Base-by-base conservation (phyloP, 2,329 filamentous ascomycete genomes). In the Aureobasidium pullulans region DNA sequence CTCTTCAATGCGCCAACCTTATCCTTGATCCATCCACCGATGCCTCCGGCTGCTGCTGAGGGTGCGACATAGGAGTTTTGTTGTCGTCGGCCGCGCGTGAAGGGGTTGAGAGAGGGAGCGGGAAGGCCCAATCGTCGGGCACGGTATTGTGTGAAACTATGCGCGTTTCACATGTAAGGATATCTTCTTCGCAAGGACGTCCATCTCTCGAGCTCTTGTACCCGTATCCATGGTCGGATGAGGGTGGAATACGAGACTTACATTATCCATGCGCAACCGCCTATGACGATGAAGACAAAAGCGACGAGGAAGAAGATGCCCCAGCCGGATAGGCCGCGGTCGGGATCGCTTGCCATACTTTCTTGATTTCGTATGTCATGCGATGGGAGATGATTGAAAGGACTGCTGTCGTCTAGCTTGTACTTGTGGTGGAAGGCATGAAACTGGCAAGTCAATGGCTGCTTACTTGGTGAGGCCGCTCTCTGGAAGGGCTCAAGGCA, bases 71-170 rank as follows among this genome's bases (percentile, higher is more conserved):
- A 75, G 7, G 64, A 62, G 58, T 65, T 62, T 53, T 61, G 60
- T 48, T 62, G 61, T 57, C 64, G 63, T 62, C 66, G 65, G 53
- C 61, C 61, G 46, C 65, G 66, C 63, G 76, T 74, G 79, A 92
- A 93, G 56, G 89, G 89, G 68, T 91, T 84, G 60, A 87, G 74
- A 10, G 82, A 80, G 1, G 89, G 89, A 34, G 86, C 83, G 4
- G 89, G 88, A 7, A 93, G 84, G 60, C 90, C 90, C 59, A 91
- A 81, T 69, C 84, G 83, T 62, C 85, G 81, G 53, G 89, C 89
- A 67, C 86, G 86, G 66, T 87, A 78, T 68, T 89, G 87, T 32
- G 85, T 84, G 69, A 86, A 91, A 68, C 71, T 73, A 53, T 31
- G 29, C 3, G 13, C 6, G 32, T 16, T 10, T 15, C 8, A 40